A percentile compares a stretch with the other conserved stretches of the same genome.
These are phyloP conservation scores for Elaphomyces granulatus DNA, from an alignment of 495 filamentous ascomycete genomes.

Conservation along the genomic window DNA sequence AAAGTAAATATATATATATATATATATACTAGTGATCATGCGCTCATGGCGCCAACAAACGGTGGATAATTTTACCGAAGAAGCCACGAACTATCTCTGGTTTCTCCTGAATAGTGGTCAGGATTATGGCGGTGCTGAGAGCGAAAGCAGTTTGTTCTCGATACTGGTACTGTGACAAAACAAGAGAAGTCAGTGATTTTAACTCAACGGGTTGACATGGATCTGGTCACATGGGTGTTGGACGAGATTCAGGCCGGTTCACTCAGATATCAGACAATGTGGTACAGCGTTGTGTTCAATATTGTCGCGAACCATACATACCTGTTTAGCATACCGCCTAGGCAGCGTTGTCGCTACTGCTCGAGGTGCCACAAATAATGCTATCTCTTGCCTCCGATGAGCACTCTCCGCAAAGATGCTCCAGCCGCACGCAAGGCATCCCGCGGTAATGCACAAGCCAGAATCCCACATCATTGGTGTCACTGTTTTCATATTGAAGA, in stretches of 20 bases:
- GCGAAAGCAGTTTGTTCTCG: slow-evolving; percentile 63
- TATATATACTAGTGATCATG: too few species aligned
- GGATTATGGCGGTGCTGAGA: slow-evolving; percentile 55
- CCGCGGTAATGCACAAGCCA: slow-evolving; percentile 59
- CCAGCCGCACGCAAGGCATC: slow-evolving; percentile 74
- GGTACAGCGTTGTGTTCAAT: background rate
- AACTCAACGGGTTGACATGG: background rate
- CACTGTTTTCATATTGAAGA: slow-evolving; percentile 41
- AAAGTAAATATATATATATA: too few species aligned
- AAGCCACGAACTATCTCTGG: slow-evolving; percentile 56
- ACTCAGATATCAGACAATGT: background rate
- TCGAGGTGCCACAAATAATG: slow-evolving; percentile 73
- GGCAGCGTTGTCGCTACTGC: slow-evolving; percentile 68
- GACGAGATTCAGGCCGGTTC: background rate
- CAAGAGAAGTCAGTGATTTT: slow-evolving; percentile 3
- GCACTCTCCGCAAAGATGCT: slow-evolving; percentile 64
- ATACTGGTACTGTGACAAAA: slow-evolving; percentile 45
- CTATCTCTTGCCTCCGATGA: slow-evolving; percentile 59
- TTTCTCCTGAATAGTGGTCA: slow-evolving; percentile 55
- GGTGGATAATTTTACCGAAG: slow-evolving; percentile 53
- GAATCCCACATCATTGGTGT: slow-evolving; percentile 47
- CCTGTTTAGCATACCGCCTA: slow-evolving; percentile 51
- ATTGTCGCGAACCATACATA: slow-evolving; percentile 14
- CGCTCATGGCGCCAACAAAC: too few species aligned
- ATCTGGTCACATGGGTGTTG: background rate